A percentile compares a stretch with the other conserved stretches of the same genome.
Evolutionary conservation across 768 basidiomycete species (phyloP).

Genomic region (Glaciozyma martinii): DNA sequence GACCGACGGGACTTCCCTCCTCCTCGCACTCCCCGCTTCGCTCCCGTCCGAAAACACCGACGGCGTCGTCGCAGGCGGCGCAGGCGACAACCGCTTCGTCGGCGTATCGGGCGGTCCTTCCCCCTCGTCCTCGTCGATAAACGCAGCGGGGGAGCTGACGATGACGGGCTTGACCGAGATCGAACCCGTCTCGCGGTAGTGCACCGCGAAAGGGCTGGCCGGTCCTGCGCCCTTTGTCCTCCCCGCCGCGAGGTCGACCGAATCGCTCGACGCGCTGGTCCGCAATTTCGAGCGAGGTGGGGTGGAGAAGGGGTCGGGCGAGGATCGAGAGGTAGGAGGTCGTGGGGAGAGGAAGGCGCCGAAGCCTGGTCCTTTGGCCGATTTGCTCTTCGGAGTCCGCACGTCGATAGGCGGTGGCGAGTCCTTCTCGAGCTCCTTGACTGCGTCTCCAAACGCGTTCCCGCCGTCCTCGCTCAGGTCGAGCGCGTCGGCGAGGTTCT

Average conservation of each 20-base stretch:
- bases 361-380: conserved; percentile 38
- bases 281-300: conserved; percentile 22
- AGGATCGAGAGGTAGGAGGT: conserved; percentile 2
- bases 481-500: conserved; percentile 83
- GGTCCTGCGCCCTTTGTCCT: conserved; percentile 8
- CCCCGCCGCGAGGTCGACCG: conserved; percentile 2
- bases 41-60: conserved; percentile 8
- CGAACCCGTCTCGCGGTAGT: conserved; percentile 68
- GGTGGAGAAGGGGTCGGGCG: conserved; percentile 34
- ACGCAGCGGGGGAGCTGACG: conserved; percentile 37
- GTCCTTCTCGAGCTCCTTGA: conserved; percentile 40
- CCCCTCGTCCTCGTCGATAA: conserved; percentile 31
- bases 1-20: conserved; percentile 42
- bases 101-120: conserved; percentile 12
- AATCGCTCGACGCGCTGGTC: conserved; percentile 11
- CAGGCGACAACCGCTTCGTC: conserved; percentile 10
- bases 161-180: conserved; percentile 63
- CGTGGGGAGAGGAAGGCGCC: conserved; percentile 48
- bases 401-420: background rate
- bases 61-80: conserved; percentile 1
- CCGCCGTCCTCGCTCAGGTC: conserved; percentile 48
- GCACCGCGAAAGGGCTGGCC: conserved; percentile 70
- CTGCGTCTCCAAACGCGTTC: conserved; percentile 12
- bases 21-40: conserved; percentile 27
- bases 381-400: conserved; percentile 36